Evolutionary conservation across 441 rosid species (phyloP).

Genomic region (Euphorbia schlechtendalii): DNA sequence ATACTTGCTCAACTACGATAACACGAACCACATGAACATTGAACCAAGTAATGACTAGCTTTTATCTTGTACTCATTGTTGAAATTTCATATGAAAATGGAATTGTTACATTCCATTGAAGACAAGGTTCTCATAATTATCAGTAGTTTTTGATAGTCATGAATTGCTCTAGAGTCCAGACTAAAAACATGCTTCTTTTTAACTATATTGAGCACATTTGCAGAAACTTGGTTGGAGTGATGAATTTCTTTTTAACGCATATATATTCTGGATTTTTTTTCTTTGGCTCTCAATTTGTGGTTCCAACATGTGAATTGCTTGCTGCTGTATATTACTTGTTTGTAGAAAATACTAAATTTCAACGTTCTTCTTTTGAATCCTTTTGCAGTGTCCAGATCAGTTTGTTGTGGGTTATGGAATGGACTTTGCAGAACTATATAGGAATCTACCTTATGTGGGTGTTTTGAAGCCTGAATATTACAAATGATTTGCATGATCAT

Average conservation of each 20-base stretch:
- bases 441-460: conserved; percentile 88
- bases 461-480: conserved; percentile 67
- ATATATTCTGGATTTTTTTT: not conserved
- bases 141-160: not conserved
- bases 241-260: not conserved
- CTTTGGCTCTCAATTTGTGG: not conserved
- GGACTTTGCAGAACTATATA: conserved; percentile 83
- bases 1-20: not conserved
- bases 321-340: not conserved
- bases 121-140: not conserved
- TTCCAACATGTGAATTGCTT: not conserved
- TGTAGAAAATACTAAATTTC: not conserved
- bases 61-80: not conserved
- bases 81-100: not conserved
- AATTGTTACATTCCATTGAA: not conserved
- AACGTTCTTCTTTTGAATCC: conserved; percentile 5
- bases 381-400: conserved; percentile 74
- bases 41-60: not conserved
- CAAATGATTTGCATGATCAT: conserved; percentile 23
- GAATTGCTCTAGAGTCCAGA: not conserved
- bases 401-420: conserved; percentile 90
- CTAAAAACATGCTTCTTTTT: not conserved
- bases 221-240: not conserved
- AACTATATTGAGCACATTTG: not conserved
- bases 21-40: not conserved